Evolutionary conservation across 345 rosid species (phyloP), one percentile per base, ranked within the genome.

Genomic region (Noccaea caerulescens): DNA sequence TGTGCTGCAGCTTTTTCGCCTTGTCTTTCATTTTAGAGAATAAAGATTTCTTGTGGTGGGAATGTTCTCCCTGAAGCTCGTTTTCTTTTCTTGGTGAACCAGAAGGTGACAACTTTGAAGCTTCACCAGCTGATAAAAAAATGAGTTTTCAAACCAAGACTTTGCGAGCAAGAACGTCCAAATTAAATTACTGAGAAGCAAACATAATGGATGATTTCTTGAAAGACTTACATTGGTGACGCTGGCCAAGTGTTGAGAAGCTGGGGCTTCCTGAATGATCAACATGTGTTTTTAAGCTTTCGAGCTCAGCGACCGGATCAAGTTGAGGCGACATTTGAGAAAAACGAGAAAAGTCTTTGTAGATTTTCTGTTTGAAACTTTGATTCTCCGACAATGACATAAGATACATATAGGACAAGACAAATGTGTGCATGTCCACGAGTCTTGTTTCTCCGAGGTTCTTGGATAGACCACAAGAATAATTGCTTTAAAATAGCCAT

Each of bases 21-120:
- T 75, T 87, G 51, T 87, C 96, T 70, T 81, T 89, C 80, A 89
- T 86, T 79, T 82, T 87, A 1, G 86, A 78, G 73, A 85, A 82
- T 61, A 89, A 82, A 7, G 96, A 89, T 76, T 85, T 89, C 80
- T 76, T 87, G 1, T 60, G 86, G 36, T 66, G 77, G 1, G 62
- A 46, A 41, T 77, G 82, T 51, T 85, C 88, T 58, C 77, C 82
- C 13, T 82, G 82, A 72, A 53, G 52, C 30, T 84, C 86, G 56
- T 69, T 72, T 25, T 77, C 85, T 60, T 53, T 77, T 64, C 63
- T 65, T 51, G 80, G 76, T 53, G 69, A 58, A 36, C 38, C 58
- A 50, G 68, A 72, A 16, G 83, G 73, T 0, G 90, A 71, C 82
- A 80, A 32, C 50, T 69, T 84, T 66, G 84, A 72, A 34, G 68